phyloP scores from a whole-genome alignment of 805 yeast genomes.

The Metschnikowia lunata region DNA sequence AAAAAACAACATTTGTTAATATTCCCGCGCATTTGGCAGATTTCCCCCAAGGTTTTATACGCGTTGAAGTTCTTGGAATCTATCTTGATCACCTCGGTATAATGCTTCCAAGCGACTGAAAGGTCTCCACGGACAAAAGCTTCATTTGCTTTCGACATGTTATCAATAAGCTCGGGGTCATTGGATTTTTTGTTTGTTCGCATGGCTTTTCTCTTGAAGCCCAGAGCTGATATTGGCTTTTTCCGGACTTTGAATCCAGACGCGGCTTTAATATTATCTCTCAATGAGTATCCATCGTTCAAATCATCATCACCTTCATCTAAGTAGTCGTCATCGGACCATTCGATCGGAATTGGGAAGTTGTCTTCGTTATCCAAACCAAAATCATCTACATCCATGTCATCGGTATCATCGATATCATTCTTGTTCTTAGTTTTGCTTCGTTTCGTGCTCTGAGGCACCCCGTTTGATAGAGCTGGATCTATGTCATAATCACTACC shows the following conservation, averaged over 20 bases:
- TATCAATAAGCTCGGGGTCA: slow-evolving; percentile 68
- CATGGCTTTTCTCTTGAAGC: slow-evolving; percentile 35
- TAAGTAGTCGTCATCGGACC: slow-evolving; percentile 20
- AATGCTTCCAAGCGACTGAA: slow-evolving; percentile 54
- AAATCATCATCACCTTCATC: slow-evolving; percentile 33
- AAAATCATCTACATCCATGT: background rate
- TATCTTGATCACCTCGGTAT: slow-evolving; percentile 64
- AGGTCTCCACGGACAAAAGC: slow-evolving; percentile 67
- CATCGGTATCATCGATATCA: background rate
- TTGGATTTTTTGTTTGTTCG: slow-evolving; percentile 30
- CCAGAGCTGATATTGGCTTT: slow-evolving; percentile 30
- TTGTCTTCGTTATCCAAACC: slow-evolving; percentile 2
- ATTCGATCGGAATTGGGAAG: slow-evolving; percentile 17
- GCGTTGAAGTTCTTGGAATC: slow-evolving; percentile 80
- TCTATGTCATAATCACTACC: slow-evolving; percentile 12
- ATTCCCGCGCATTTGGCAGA: slow-evolving; percentile 63
- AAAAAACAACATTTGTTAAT: slow-evolving; percentile 70
- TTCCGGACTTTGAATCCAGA: slow-evolving; percentile 53
- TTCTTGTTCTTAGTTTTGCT: too few relatives aligned
- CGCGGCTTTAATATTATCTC: slow-evolving; percentile 65
- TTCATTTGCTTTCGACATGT: slow-evolving; percentile 72
- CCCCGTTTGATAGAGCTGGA: slow-evolving; percentile 8
- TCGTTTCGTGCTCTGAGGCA: background rate
- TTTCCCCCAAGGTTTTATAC: slow-evolving; percentile 83
- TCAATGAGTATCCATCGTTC: slow-evolving; percentile 45